These are phyloP conservation scores for Allantophomopsis lycopodina DNA, from an alignment of 2,329 filamentous ascomycete species.

Conservation along the genomic window DNA sequence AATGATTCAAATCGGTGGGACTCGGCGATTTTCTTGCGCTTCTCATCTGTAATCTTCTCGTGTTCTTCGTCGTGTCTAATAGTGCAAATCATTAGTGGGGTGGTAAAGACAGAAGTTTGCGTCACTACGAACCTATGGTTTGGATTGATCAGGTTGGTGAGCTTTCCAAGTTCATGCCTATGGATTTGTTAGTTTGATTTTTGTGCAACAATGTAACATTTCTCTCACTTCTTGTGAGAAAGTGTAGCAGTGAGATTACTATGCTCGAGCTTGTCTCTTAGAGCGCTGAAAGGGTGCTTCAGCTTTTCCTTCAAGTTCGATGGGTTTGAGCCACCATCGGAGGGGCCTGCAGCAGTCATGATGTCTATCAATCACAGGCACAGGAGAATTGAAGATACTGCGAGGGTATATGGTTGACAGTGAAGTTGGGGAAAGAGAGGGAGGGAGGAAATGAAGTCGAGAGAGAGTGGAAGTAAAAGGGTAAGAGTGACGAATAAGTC, in stretches of 20 bases:
- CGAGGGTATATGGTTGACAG: too few relatives aligned
- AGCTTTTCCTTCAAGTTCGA: constrained; percentile 25
- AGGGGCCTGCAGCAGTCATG: constrained; percentile 13
- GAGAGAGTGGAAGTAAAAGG: too few relatives aligned
- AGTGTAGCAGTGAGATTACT: constrained; percentile 39
- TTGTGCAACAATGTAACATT: constrained; percentile 1
- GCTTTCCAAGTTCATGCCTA: too few relatives aligned
- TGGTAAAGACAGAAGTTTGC: too few relatives aligned
- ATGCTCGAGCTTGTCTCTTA: constrained; percentile 10
- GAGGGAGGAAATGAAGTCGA: not conserved
- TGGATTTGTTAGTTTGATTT: not conserved
- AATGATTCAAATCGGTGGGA: constrained; percentile 79
- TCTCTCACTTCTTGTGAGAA: constrained; percentile 41
- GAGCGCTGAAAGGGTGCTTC: constrained; percentile 29
- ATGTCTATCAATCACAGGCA: not conserved
- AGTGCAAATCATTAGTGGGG: too few relatives aligned
- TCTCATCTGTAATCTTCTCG: constrained; percentile 70
- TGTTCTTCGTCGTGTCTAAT: constrained; percentile 80
- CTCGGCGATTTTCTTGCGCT: constrained; percentile 58
- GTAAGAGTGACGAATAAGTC: too few relatives aligned
- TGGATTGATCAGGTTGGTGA: too few relatives aligned
- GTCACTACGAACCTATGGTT: not conserved
- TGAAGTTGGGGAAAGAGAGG: not conserved
- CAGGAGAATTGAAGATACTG: too few relatives aligned
- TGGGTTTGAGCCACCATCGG: constrained; percentile 13